A percentile compares a stretch with the other conserved stretches of the same genome.
Evolutionary conservation across 495 filamentous ascomycete genomes (phyloP).

Genomic region (Acidiella bohemica): DNA sequence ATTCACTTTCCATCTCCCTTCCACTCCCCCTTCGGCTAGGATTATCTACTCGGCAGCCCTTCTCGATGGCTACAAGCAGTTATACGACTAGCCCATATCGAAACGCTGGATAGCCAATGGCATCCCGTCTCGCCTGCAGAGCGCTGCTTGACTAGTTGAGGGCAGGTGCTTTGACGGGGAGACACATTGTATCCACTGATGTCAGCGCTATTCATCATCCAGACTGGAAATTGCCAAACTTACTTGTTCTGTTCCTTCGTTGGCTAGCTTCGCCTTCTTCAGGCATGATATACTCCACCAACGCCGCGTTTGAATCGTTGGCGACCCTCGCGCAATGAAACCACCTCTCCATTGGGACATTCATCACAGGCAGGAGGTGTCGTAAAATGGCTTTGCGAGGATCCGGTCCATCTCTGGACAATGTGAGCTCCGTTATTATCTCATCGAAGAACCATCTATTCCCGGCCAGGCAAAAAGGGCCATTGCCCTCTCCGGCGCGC

Average conservation of each 20-base stretch:
- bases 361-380: too few relatives aligned
- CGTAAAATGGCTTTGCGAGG: too few relatives aligned
- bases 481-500: too few relatives aligned
- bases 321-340: too few relatives aligned
- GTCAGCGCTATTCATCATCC: too few relatives aligned
- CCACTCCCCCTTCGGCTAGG: constrained; percentile 33
- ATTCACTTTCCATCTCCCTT: constrained; percentile 1
- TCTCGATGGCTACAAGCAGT: constrained; percentile 50
- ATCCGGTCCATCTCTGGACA: too few relatives aligned
- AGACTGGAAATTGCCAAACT: too few relatives aligned
- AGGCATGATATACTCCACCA: background rate
- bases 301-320: too few relatives aligned
- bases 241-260: background rate
- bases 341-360: too few relatives aligned
- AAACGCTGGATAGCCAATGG: constrained; percentile 28
- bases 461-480: too few relatives aligned
- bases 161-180: constrained; percentile 61
- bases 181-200: constrained; percentile 34
- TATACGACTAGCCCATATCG: constrained; percentile 65
- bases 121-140: constrained; percentile 53
- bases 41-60: constrained; percentile 62
- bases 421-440: too few relatives aligned
- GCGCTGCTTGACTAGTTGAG: constrained; percentile 41
- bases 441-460: too few relatives aligned
- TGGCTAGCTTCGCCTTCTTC: background rate